Base-by-base conservation (phyloP, 2,329 filamentous ascomycete species). In the Colletotrichum lindemuthianum region DNA sequence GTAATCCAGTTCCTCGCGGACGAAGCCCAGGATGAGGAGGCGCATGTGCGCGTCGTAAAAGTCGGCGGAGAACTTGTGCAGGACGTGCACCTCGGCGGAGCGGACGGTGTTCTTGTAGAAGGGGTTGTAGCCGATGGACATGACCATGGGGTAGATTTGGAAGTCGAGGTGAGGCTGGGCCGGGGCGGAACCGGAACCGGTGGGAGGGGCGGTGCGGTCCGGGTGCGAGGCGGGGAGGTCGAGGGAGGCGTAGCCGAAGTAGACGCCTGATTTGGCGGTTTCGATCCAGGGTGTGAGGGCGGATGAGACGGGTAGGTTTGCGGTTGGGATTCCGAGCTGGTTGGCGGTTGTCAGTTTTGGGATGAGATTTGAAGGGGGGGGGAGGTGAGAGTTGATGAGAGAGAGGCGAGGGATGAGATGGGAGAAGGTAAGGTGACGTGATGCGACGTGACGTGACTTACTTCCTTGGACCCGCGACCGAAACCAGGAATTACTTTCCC, bases 51-150 rank as follows among this genome's bases (percentile, higher is more conserved):
- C 86, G 67, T 87, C 92, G 79, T 98, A 98, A 76, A 99, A 99
- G 75, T 98, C 93, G 43, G 83, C 80, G 2, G 79, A 76, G 75
- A 97, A 97, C 47, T 83, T 77, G 73, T 92, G 89, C 77, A 99
- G 86, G 59, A 99, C 86, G 79, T 97, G 93, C 60, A 97, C 93
- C 83, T 97, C 93, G 74, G 96, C 93, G 67, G 88, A 92, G 67
- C 92, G 89, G 50, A 92, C 88, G 5, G 86, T 89, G 83, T 99
- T 98, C 76, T 94, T 93, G 85, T 97, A 99, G 80, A 94, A 98
- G 0, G 96, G 96, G 78, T 98, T 99, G 86, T 94, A 98, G 48
- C 96, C 96, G 69, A 97, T 95, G 66, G 89, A 92, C 90, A 97
- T 92, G 69, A 97, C 93, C 86, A 96, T 96, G 1, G 92, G 92